A percentile compares a stretch with the other conserved stretches of the same genome.
phyloP scores from a whole-genome alignment of 1,284 basidiomycete species.

The Acaromyces ingoldii region DNA sequence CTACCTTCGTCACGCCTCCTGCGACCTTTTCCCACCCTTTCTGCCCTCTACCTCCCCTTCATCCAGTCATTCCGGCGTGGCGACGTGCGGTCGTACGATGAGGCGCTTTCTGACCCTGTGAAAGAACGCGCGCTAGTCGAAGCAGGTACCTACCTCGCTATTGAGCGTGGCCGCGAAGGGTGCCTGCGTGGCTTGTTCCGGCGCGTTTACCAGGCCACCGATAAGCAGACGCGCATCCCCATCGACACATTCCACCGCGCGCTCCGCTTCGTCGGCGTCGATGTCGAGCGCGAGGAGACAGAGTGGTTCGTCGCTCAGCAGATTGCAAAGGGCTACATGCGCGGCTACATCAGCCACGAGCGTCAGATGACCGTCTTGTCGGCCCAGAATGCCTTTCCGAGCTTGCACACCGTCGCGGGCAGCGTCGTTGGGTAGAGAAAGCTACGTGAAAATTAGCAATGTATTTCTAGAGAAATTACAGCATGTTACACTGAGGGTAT shows the following conservation, averaged over 20 bases:
- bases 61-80: slow-evolving; percentile 64
- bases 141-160: slow-evolving; percentile 74
- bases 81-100: slow-evolving; percentile 74
- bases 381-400: slow-evolving; percentile 74
- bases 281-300: slow-evolving; percentile 66
- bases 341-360: slow-evolving; percentile 93
- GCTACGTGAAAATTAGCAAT: too few species aligned
- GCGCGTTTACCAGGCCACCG: slow-evolving; percentile 63
- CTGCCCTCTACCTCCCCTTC: slow-evolving; percentile 73
- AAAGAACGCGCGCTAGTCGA: slow-evolving; percentile 67
- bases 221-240: slow-evolving; percentile 20
- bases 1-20: slow-evolving; percentile 70
- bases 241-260: slow-evolving; percentile 22
- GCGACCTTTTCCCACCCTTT: slow-evolving; percentile 65
- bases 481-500: too few species aligned
- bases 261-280: slow-evolving; percentile 20
- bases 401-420: background rate
- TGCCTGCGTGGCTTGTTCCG: slow-evolving; percentile 80
- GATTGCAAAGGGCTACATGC: slow-evolving; percentile 85
- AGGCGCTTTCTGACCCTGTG: slow-evolving; percentile 58
- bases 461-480: too few species aligned
- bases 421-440: too few species aligned
- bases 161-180: slow-evolving; percentile 81
- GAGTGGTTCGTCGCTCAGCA: slow-evolving; percentile 86
- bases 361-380: slow-evolving; percentile 86